phyloP scores from a whole-genome alignment of 192 early-diverging fungal species.

The Podila minutissima region DNA sequence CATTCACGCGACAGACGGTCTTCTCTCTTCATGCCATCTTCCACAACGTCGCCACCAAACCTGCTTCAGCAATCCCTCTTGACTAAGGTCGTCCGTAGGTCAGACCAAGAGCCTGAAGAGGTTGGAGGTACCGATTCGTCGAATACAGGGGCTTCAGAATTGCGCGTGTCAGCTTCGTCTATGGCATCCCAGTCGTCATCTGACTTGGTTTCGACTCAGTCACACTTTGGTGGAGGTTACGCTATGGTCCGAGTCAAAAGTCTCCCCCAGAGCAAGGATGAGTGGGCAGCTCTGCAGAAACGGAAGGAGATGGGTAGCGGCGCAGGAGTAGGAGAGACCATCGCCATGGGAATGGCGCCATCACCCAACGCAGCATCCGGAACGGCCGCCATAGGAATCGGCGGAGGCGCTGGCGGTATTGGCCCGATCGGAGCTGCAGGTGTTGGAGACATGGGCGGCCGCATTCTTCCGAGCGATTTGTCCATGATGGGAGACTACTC shows the following conservation, averaged over 20 bases:
- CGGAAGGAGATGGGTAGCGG: conserved; percentile 18
- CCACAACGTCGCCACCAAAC: neutral
- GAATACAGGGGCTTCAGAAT: neutral
- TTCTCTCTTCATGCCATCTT: neutral
- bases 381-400: neutral
- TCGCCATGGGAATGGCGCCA: neutral
- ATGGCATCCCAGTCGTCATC: neutral
- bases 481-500: conserved; percentile 28
- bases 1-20: neutral
- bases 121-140: too few species aligned
- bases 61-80: neutral
- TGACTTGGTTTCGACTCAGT: neutral
- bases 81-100: neutral
- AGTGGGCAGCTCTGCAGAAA: conserved; percentile 31
- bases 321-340: neutral
- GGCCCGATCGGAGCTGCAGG: neutral
- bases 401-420: neutral
- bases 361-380: neutral
- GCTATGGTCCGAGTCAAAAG: conserved; percentile 29
- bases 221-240: neutral
- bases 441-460: neutral
- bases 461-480: neutral
- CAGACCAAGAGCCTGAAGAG: neutral
- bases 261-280: conserved; percentile 28
- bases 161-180: neutral